Conservation (phyloP, 192 early-diverging fungal genomes). For the Entomortierella lignicola region DNA sequence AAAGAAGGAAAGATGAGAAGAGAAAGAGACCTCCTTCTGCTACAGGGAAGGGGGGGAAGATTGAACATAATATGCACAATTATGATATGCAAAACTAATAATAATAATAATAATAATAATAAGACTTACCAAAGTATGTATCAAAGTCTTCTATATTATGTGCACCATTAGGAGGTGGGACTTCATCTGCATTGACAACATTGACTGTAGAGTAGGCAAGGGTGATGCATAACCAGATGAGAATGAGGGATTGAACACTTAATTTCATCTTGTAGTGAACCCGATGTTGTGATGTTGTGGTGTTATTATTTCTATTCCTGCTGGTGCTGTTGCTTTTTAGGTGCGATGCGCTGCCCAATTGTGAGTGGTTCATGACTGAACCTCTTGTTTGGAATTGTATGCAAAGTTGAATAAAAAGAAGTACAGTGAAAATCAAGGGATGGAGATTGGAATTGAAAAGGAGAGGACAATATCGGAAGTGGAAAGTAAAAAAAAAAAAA, state of each 20-base stretch:
- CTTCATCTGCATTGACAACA: slow-evolving; percentile 15
- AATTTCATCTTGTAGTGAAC: background rate
- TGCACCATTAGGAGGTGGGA: slow-evolving; percentile 20
- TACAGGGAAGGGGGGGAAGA: no score
- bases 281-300: background rate
- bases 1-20: no score
- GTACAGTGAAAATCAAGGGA: no score
- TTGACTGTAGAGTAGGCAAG: slow-evolving; percentile 24
- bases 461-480: no score
- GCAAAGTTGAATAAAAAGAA: background rate
- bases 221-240: slow-evolving; percentile 49
- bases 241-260: slow-evolving; percentile 22
- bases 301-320: background rate
- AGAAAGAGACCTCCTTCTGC: no score
- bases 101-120: background rate
- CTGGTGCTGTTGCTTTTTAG: slow-evolving; percentile 5
- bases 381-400: background rate
- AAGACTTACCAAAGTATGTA: slow-evolving; percentile 28
- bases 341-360: background rate
- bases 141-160: slow-evolving; percentile 21
- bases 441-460: no score
- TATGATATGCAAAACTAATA: no score
- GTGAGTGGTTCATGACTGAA: slow-evolving; percentile 12
- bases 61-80: no score
- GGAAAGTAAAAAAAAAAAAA: no score